Percentiles rank a stretch among this genome's conserved stretches.
phyloP scores from a whole-genome alignment of 257 asterid genomes.

The Solanum sitiens region DNA sequence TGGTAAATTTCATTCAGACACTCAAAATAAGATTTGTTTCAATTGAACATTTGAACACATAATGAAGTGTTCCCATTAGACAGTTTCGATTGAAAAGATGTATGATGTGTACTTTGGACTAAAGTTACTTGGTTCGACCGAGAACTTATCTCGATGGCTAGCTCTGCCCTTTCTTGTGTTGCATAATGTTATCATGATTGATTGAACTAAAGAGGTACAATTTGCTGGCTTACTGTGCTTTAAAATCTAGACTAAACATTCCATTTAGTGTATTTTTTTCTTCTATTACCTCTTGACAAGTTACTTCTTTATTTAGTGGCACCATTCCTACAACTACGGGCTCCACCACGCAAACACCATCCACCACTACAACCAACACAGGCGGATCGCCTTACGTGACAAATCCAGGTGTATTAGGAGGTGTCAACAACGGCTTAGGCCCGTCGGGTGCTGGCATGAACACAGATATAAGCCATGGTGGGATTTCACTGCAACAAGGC shows the following conservation, averaged over 20 bases:
- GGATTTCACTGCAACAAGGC: conserved; percentile 3
- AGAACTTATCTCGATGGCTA: neutral
- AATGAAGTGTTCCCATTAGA: neutral
- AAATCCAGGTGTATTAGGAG: conserved; percentile 48
- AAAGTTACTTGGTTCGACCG: neutral
- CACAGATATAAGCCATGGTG: conserved; percentile 29
- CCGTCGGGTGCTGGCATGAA: conserved; percentile 41
- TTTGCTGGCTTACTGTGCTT: neutral
- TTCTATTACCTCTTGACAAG: neutral
- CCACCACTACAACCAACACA: conserved; percentile 7
- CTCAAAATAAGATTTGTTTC: neutral
- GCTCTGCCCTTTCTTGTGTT: neutral
- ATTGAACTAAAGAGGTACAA: neutral
- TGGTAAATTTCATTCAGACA: neutral
- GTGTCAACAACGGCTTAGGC: conserved; percentile 43
- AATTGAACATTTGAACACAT: neutral
- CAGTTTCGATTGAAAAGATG: neutral
- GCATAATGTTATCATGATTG: neutral
- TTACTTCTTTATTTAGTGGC: neutral
- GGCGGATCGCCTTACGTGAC: conserved; percentile 33
- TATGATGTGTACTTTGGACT: neutral
- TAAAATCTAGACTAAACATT: neutral
- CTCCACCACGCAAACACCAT: conserved; percentile 17
- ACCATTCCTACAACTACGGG: neutral
- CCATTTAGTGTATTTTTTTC: neutral